Base-by-base conservation (phyloP, 257 asterid genomes). In the Salvia miltiorrhiza region DNA sequence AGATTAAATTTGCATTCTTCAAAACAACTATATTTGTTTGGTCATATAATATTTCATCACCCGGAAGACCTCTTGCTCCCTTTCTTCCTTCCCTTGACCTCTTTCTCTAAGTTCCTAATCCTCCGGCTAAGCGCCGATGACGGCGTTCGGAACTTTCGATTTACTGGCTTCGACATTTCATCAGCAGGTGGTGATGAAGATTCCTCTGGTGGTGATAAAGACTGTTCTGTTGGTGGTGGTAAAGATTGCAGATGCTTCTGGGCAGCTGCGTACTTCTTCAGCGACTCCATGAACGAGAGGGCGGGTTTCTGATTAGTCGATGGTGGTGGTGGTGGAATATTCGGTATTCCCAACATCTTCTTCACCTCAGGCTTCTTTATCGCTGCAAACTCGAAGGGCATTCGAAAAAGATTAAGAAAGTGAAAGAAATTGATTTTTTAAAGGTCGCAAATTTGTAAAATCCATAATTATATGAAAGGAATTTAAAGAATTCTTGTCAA, bases 61-160 rank as follows among this genome's bases (percentile, higher is more conserved):
- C 30, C 12, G 7, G 67, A 39, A 61, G 53, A n/a, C 83, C 81
- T 83, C 76, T 87, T 85, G 80, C 79, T 83, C 71, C 85, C 83
- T 78, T 82, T 85, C 85, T 88, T 90, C 85, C 88, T 89, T 53
- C 86, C 93, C 74, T 87, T 94, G 40, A 91, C 95, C 77, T 89
- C 87, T 77, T 63, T 87, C 83, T 89, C 96, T 65, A 91, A 83
- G 76, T 78, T 86, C 81, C 45, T 87, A 59, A 94, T 63, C 87
- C 86, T 85, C 40, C 85, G 91, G 71, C 80, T 88, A 10, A 89
- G 88, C 21, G 73, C 69, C 0, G 95, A 74, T 4, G 97, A 80
- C 7, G 93, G 69, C 6, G 95, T 37, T 60, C 43, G 43, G 8
- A 9, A 0, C 9, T 54, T 78, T 67, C 71, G 82, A 57, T 44